Evolutionary conservation across 2,329 filamentous ascomycete species (phyloP).

Genomic region (Stemphylium vesicarium): DNA sequence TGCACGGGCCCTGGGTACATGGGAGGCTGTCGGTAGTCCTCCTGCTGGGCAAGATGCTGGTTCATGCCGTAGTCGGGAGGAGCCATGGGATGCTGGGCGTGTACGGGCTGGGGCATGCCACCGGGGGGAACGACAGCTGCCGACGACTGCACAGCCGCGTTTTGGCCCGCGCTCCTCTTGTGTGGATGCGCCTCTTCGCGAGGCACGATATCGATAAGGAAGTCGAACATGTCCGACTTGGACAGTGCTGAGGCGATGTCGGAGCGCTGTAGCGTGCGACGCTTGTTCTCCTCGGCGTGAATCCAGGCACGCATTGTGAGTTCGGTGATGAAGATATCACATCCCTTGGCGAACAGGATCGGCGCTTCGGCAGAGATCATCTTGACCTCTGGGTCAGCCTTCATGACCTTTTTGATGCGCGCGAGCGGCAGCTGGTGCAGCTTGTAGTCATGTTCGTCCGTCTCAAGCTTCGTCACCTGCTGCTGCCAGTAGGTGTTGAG

Average conservation of each 20-base stretch:
- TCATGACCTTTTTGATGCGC: slow-evolving; percentile 99
- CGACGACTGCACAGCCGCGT: slow-evolving; percentile 50
- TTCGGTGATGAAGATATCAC: slow-evolving; percentile 99
- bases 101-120: slow-evolving; percentile 50
- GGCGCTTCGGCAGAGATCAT: slow-evolving; percentile 99
- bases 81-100: slow-evolving; percentile 60
- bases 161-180: slow-evolving; percentile 64
- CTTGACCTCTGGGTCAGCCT: slow-evolving; percentile 98
- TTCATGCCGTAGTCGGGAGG: slow-evolving; percentile 63
- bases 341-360: slow-evolving; percentile 97
- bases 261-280: slow-evolving; percentile 89
- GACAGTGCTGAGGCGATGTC: slow-evolving; percentile 95
- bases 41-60: slow-evolving; percentile 64
- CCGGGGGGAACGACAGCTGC: slow-evolving; percentile 46
- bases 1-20: slow-evolving; percentile 87
- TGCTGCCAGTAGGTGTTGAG: slow-evolving; percentile 99
- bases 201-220: slow-evolving; percentile 97
- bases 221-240: slow-evolving; percentile 99
- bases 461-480: slow-evolving; percentile 93
- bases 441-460: slow-evolving; percentile 97
- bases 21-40: slow-evolving; percentile 77
- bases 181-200: slow-evolving; percentile 89
- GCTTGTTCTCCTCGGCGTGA: slow-evolving; percentile 98
- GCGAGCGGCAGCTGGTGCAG: slow-evolving; percentile 94
- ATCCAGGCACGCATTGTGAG: slow-evolving; percentile 99